These are phyloP conservation scores for Ploettnerulaceae sp. DNA, from an alignment of 2,329 filamentous ascomycete species.

Conservation along the genomic window DNA sequence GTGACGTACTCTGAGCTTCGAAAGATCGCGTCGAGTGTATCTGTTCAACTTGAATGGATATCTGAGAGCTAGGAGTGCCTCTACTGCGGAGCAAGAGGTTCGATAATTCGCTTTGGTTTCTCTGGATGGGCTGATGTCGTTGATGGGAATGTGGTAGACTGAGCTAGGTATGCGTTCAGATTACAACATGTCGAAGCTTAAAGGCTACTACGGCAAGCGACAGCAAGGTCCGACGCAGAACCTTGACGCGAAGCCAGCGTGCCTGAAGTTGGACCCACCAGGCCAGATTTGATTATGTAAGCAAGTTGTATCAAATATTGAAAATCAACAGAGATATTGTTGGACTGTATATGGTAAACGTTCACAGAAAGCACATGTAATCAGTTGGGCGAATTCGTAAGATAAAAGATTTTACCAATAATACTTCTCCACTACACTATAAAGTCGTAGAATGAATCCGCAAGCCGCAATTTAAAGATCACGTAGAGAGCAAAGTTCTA, in stretches of 20 bases:
- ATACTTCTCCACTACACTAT: neutral
- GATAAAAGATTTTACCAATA: no score
- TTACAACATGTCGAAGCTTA: constrained; percentile 22
- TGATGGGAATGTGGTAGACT: constrained; percentile 12
- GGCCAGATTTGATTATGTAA: constrained; percentile 5
- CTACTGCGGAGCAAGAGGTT: constrained; percentile 4
- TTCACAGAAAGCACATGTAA: neutral
- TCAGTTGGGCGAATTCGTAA: neutral
- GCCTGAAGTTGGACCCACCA: neutral
- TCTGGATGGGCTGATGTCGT: constrained; percentile 11
- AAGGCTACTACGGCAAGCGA: constrained; percentile 13
- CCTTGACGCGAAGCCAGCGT: constrained; percentile 9
- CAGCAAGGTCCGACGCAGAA: constrained; percentile 2
- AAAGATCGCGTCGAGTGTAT: constrained; percentile 24
- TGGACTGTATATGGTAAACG: neutral
- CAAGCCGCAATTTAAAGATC: neutral
- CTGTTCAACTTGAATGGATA: constrained; percentile 1
- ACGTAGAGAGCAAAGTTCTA: neutral
- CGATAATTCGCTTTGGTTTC: constrained; percentile 8
- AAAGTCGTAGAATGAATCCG: neutral
- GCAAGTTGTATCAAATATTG: neutral
- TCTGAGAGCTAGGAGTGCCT: neutral
- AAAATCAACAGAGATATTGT: neutral
- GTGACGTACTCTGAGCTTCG: constrained; percentile 24
- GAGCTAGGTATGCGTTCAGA: constrained; percentile 18